Base-by-base conservation (phyloP, 805 yeast species). In the Schizosaccharomyces lindneri region DNA sequence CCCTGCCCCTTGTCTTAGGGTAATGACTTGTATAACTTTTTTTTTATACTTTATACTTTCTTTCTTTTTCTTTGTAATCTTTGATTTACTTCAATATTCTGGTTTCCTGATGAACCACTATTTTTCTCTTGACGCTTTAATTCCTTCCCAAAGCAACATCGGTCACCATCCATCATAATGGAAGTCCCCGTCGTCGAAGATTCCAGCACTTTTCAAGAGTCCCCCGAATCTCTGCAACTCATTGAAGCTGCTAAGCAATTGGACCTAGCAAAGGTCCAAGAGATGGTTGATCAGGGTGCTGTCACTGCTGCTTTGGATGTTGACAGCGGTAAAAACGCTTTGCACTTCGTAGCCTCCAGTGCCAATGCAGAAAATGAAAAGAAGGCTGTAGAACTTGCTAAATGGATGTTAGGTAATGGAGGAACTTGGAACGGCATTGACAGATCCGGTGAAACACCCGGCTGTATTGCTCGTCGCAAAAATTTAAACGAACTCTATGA, bases 391-490 rank as follows among this genome's bases (percentile, higher is more conserved):
- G 60, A 57, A 57, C 21, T 36, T 19, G 46, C 43, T 9, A 57
- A 36, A 13, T 57, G 60, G 60, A 19, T 51, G 36, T 17, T 51
- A 17, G 21, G 17, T 21, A 21, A 57, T 17, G 60, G 60, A 2
- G 60, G 48, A 27, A 48, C 36, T 21, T 57, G 60, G 60, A 57
- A 57, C 21, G 48, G 29, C 19, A 27, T 57, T 7, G 60, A 57
- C 27, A 31, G 39, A 15, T 19, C 57, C 27, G 32, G 32, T 17
- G 82, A 82, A 64, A 86, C 96, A 0, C 87, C 96, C 0, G 97
- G 95, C 1, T 89, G 95, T 70, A 77, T 88, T 6, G 74, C 89
- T 29, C 71, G 77, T 46, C 78, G 81, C 59, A 73, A 84, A 60
- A 66, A 68, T 3, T 72, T 75, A 69, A 69, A 74, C 5, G 72